Evolutionary conservation across 306 rosid species (phyloP).

Genomic region (Vigna unguiculata): DNA sequence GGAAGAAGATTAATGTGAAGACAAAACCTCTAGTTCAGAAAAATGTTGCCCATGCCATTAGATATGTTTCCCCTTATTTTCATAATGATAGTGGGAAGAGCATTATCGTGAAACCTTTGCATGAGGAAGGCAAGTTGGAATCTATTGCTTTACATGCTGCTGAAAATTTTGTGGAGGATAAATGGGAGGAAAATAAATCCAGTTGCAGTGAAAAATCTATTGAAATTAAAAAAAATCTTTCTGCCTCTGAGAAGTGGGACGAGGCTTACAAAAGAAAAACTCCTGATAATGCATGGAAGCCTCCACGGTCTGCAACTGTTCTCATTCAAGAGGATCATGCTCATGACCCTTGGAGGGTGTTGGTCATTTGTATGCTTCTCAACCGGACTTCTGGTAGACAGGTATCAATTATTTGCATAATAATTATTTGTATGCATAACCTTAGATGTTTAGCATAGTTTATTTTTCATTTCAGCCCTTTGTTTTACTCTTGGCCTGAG

Average conservation of each 20-base stretch:
- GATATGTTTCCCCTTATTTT: conserved; percentile 36
- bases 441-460: conserved; percentile 3
- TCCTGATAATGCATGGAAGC: conserved; percentile 65
- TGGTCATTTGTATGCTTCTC: conserved; percentile 76
- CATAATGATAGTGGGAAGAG: not conserved
- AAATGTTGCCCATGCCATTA: not conserved
- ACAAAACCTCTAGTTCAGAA: not conserved
- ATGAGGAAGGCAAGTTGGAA: not conserved
- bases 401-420: conserved; percentile 48
- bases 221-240: conserved; percentile 31
- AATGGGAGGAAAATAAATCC: conserved; percentile 4
- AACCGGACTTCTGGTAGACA: conserved; percentile 63
- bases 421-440: not conserved
- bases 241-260: conserved; percentile 45
- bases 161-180: not conserved
- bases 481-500: not conserved
- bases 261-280: conserved; percentile 67
- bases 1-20: not conserved
- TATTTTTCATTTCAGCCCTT: not conserved
- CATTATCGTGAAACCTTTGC: not conserved
- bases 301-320: conserved; percentile 60
- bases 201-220: not conserved
- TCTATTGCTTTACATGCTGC: not conserved
- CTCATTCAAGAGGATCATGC: conserved; percentile 76
- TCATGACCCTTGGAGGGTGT: conserved; percentile 81